Evolutionary conservation across 2,329 filamentous ascomycete genomes (phyloP).

Genomic region (Chaetothyriales sp.): DNA sequence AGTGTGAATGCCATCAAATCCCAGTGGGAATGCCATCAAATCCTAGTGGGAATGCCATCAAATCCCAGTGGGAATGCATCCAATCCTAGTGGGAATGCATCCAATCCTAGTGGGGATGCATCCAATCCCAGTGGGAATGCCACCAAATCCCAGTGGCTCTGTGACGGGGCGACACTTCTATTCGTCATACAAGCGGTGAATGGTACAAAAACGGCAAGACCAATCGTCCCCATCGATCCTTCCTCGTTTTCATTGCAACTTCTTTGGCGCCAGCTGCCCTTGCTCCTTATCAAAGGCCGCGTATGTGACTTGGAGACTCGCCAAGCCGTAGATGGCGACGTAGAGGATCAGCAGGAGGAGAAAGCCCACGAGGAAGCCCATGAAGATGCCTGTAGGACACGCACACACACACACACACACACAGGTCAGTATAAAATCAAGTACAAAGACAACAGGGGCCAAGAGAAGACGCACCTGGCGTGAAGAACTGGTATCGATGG

Average conservation of each 20-base stretch:
- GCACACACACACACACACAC: no score
- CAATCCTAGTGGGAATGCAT: no score
- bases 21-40: no score
- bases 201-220: not conserved
- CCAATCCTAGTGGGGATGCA: no score
- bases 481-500: conserved; percentile 89
- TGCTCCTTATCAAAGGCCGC: conserved; percentile 95
- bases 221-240: not conserved
- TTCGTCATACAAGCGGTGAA: not conserved
- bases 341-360: conserved; percentile 65
- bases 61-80: no score
- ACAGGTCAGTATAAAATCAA: conserved; percentile 1
- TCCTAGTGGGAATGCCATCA: no score
- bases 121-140: no score
- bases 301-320: conserved; percentile 77
- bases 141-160: no score
- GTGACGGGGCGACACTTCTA: not conserved
- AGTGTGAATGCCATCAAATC: no score
- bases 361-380: conserved; percentile 59
- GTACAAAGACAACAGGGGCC: not conserved
- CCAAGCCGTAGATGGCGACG: conserved; percentile 61
- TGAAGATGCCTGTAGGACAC: conserved; percentile 59
- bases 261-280: conserved; percentile 43
- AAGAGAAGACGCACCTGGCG: conserved; percentile 50
- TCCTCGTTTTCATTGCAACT: conserved; percentile 13